phyloP scores from a whole-genome alignment of 2,329 filamentous ascomycete genomes.

The Fonsecaea multimorphosa region DNA sequence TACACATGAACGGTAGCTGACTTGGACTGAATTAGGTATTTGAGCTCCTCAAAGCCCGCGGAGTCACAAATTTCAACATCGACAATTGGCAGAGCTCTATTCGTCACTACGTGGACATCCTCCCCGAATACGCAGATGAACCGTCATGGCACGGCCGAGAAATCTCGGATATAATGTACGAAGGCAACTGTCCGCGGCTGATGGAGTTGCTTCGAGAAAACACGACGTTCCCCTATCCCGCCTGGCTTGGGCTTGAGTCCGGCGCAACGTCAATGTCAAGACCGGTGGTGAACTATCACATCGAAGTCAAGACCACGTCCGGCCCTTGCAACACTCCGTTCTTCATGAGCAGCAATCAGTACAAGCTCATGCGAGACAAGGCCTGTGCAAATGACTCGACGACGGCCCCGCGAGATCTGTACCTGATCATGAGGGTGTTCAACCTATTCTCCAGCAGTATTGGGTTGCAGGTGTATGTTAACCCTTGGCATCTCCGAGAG shows the following conservation, averaged over 20 bases:
- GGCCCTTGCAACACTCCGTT: constrained; percentile 30
- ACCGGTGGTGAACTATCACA: constrained; percentile 21
- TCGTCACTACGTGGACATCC: constrained; percentile 22
- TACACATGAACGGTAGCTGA: neutral
- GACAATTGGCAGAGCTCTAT: constrained; percentile 32
- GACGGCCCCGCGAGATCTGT: constrained; percentile 17
- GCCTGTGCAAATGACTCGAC: constrained; percentile 15
- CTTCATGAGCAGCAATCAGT: constrained; percentile 33
- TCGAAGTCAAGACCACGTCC: constrained; percentile 35
- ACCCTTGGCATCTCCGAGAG: constrained; percentile 30
- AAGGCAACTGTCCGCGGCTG: constrained; percentile 21
- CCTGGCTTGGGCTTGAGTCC: constrained; percentile 14
- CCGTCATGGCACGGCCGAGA: constrained; percentile 12
- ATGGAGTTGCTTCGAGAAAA: constrained; percentile 22
- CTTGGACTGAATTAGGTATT: constrained; percentile 20
- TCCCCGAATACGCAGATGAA: constrained; percentile 11
- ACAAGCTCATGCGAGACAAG: constrained; percentile 25
- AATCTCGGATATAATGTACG: constrained; percentile 32
- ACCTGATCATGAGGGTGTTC: constrained; percentile 29
- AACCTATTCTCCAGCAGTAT: constrained; percentile 27
- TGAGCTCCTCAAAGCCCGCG: constrained; percentile 14
- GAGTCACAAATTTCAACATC: constrained; percentile 16
- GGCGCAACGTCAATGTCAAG: neutral
- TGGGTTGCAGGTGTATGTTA: constrained; percentile 27
- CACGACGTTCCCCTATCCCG: constrained; percentile 16